phyloP scores from a whole-genome alignment of 805 yeast genomes.

The Pichia occidentalis region DNA sequence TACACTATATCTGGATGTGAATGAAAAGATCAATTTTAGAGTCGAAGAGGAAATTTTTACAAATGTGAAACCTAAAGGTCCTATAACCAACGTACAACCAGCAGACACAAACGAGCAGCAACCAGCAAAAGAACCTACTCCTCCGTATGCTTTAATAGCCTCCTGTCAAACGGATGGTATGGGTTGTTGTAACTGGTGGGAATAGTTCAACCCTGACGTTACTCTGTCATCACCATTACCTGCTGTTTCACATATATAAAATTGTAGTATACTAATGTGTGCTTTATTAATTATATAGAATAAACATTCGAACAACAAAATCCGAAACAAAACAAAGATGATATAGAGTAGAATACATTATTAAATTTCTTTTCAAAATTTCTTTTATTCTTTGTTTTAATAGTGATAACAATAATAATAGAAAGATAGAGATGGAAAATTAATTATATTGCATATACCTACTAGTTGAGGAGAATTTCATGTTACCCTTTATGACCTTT shows the following conservation, averaged over 20 bases:
- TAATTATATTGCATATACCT: constrained; percentile 98
- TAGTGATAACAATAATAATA: background rate
- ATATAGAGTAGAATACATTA: too few relatives aligned
- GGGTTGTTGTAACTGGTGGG: constrained; percentile 98
- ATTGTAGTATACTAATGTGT: too few relatives aligned
- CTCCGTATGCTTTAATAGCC: constrained; percentile 81
- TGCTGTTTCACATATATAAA: too few relatives aligned
- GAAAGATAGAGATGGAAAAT: background rate
- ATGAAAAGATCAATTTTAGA: constrained; percentile 87
- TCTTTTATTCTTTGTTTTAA: background rate
- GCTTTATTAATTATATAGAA: too few relatives aligned
- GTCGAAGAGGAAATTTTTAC: constrained; percentile 84
- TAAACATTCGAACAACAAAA: too few relatives aligned
- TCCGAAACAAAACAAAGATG: too few relatives aligned
- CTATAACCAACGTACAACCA: constrained; percentile 29
- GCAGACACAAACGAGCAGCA: constrained; percentile 27
- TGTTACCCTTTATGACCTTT: constrained; percentile 96
- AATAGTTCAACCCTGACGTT: too few relatives aligned
- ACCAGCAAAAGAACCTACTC: constrained; percentile 38
- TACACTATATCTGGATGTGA: constrained; percentile 75
- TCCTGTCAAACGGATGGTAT: constrained; percentile 94
- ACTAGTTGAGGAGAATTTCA: constrained; percentile 94
- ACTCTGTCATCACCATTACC: too few relatives aligned
- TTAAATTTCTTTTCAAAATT: too few relatives aligned
- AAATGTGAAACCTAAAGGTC: constrained; percentile 74